Evolutionary conservation across 345 rosid genomes (phyloP), one percentile per base, ranked within the genome.

Genomic region (Pugionium dolabratum): DNA sequence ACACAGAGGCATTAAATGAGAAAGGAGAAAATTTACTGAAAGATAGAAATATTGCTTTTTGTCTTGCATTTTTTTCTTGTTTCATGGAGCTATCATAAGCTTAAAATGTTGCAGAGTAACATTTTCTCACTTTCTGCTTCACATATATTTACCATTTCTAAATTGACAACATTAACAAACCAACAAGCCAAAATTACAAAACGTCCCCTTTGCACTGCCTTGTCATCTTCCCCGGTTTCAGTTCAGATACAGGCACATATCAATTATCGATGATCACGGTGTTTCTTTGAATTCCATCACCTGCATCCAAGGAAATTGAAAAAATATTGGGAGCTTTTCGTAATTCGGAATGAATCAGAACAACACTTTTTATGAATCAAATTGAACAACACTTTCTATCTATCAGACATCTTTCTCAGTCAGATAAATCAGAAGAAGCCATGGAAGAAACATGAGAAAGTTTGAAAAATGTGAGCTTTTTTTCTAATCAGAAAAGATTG

Each of bases 241-340:
- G 56, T 51, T 73, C 56, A 54, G 72, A 66, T 36, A 39, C 51
- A 46, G 62, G 29, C 26, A 7, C 48, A 45, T 2, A 46, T 73
- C 49, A 53, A 52, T 73, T 8, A 40, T 32, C 1, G 35, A 44
- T 51, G 42, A 28, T 73, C 66, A 73, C 0, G 76, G 76, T 37
- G 76, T 66, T 66, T 73, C 76, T 2, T 66, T 73, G 67, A 73
- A 73, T 31, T 73, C 76, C 76, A 73, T 73, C 76, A 73, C 76
- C 76, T 73, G 67, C 67, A 66, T 31, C 18, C 45, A 71, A 49
- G 40, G 43, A 62, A 32, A 64, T 18, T 30, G 28, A 8, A 3
- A 7, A 30, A 32, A 40, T 5, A 6, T 56, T 25, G 28, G 4
- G 5, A 39, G 42, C 50, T 68, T 18, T 18, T 18, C 18, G 18